These are phyloP conservation scores for Penicillium canescens DNA, from an alignment of 495 filamentous ascomycete genomes.

Conservation along the genomic window DNA sequence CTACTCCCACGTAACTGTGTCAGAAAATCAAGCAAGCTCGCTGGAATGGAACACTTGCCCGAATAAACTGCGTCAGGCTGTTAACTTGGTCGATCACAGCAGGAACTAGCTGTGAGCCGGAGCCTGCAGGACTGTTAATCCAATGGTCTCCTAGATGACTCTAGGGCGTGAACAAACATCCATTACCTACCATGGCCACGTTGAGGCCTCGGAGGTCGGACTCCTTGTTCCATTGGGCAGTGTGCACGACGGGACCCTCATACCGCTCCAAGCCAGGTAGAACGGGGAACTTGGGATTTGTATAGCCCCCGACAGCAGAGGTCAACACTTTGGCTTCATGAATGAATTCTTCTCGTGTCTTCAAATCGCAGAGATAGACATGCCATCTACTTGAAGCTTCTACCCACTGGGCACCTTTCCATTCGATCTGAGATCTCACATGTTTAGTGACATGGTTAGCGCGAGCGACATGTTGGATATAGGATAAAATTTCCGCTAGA, in stretches of 20 bases:
- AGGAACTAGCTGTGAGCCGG: slow-evolving; percentile 7
- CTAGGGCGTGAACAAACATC: slow-evolving; percentile 14
- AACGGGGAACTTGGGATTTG: slow-evolving; percentile 40
- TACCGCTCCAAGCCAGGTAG: slow-evolving; percentile 47
- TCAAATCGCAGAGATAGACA: slow-evolving; percentile 5
- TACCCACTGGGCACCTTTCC: slow-evolving; percentile 10
- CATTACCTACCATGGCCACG: slow-evolving; percentile 56
- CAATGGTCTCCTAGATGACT: background rate
- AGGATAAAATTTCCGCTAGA: slow-evolving; percentile 14
- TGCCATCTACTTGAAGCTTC: slow-evolving; percentile 8
- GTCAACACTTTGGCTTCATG: slow-evolving; percentile 46
- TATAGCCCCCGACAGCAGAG: slow-evolving; percentile 34
- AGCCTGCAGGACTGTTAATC: background rate
- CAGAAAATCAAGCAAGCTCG: too few relatives aligned
- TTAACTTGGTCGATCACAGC: slow-evolving; percentile 3
- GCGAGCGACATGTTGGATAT: slow-evolving; percentile 3
- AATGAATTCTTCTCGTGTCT: slow-evolving; percentile 5
- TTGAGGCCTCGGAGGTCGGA: slow-evolving; percentile 54
- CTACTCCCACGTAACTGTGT: too few relatives aligned
- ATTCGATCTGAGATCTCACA: slow-evolving; percentile 5
- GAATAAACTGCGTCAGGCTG: slow-evolving; percentile 6
- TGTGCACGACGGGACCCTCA: too few relatives aligned
- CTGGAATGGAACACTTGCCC: background rate
- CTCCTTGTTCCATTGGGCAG: slow-evolving; percentile 52
- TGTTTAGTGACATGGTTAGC: slow-evolving; percentile 3